Evolutionary conservation across 352 stramenopile genomes (phyloP).

Genomic region (Phytophthora lateralis): DNA sequence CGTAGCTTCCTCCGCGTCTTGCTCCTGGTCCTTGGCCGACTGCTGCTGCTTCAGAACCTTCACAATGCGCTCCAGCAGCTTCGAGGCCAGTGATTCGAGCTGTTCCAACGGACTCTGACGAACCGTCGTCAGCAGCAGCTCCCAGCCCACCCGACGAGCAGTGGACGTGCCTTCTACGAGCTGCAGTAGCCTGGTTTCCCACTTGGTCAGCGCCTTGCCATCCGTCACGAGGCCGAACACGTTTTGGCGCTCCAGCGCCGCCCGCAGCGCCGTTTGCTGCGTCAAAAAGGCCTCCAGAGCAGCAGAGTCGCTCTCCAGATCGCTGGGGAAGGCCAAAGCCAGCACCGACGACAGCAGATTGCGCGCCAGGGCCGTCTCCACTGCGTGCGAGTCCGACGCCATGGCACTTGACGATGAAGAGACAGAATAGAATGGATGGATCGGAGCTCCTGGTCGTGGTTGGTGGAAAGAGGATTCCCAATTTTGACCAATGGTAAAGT

Average conservation of each 20-base stretch:
- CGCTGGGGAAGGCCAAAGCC: constrained; percentile 69
- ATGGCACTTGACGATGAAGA: constrained; percentile 4
- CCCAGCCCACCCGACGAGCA: constrained; percentile 56
- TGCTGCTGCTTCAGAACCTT: constrained; percentile 76
- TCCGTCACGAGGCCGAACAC: constrained; percentile 78
- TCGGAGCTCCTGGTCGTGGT: constrained; percentile 9
- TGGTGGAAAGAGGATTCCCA: constrained; percentile 1
- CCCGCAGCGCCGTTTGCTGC: constrained; percentile 56
- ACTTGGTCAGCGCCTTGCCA: constrained; percentile 80
- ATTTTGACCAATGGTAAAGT: constrained; percentile 10
- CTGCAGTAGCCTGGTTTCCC: constrained; percentile 64
- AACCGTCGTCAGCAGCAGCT: constrained; percentile 61
- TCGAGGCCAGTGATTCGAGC: constrained; percentile 57
- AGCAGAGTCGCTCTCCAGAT: constrained; percentile 44
- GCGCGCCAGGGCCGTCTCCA: constrained; percentile 54
- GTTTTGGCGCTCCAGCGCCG: constrained; percentile 63
- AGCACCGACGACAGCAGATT: constrained; percentile 85
- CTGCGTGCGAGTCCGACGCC: constrained; percentile 12
- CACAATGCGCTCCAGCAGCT: constrained; percentile 69
- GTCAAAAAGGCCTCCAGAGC: constrained; percentile 51
- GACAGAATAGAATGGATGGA: constrained; percentile 23
- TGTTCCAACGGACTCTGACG: constrained; percentile 64
- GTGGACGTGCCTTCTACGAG: constrained; percentile 43
- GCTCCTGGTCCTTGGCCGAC: constrained; percentile 26
- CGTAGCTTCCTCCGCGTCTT: constrained; percentile 37